These are phyloP conservation scores for Verbena officinalis DNA, from an alignment of 257 asterid genomes.

Conservation along the genomic window DNA sequence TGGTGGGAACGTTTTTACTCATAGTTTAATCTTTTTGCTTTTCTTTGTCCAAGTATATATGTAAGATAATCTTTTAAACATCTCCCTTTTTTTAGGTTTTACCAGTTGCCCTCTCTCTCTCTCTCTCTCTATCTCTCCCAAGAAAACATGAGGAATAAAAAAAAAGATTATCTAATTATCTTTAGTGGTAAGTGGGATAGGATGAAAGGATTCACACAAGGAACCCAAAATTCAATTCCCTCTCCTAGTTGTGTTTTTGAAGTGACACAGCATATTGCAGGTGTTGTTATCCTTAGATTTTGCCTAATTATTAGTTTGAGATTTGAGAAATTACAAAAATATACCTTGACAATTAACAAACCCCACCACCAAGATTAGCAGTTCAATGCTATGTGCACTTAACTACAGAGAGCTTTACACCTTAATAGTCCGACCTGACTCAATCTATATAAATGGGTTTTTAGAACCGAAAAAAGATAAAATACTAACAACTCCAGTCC, in stretches of 20 bases:
- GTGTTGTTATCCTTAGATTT: neutral
- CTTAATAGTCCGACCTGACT: too few species aligned
- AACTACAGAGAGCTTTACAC: too few species aligned
- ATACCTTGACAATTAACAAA: too few species aligned
- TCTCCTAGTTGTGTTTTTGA: constrained; percentile 43
- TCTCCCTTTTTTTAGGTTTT: constrained; percentile 33
- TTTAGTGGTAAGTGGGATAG: constrained; percentile 53
- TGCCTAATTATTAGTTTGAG: too few species aligned
- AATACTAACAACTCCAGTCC: too few species aligned
- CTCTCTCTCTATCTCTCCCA: neutral
- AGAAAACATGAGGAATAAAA: constrained; percentile 38
- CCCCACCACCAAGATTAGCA: too few species aligned
- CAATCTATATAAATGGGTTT: too few species aligned
- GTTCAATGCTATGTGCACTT: too few species aligned
- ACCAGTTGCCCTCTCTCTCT: constrained; percentile 3
- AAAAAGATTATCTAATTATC: constrained; percentile 39
- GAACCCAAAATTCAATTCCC: constrained; percentile 44
- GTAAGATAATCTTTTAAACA: constrained; percentile 51
- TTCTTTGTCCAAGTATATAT: constrained; percentile 18
- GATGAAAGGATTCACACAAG: constrained; percentile 52
- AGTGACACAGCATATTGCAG: constrained; percentile 49
- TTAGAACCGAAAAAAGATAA: too few species aligned
- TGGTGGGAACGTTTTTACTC: constrained; percentile 29
- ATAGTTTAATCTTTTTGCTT: constrained; percentile 29
- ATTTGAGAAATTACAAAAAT: too few species aligned